These are phyloP conservation scores for Phytophthora sansomeana DNA, from an alignment of 352 stramenopile species.

Conservation along the genomic window DNA sequence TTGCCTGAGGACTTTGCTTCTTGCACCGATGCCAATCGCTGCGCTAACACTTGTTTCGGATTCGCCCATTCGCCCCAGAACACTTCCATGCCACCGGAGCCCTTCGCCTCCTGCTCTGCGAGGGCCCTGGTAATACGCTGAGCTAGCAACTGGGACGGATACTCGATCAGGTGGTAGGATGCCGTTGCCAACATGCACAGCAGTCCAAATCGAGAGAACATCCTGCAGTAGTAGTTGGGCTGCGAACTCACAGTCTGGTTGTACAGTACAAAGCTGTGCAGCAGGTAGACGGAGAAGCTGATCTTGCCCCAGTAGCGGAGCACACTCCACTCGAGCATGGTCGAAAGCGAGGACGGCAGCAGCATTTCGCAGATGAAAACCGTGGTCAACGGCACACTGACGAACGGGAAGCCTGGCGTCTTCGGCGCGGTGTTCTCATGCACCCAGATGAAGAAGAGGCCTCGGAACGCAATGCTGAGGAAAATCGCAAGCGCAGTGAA, in stretches of 20 bases:
- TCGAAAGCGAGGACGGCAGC: conserved; percentile 40
- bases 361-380: conserved; percentile 54
- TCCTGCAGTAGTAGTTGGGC: conserved; percentile 42
- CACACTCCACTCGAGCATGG: conserved; percentile 51
- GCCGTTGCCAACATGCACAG: conserved; percentile 38
- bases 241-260: conserved; percentile 32
- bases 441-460: conserved; percentile 54
- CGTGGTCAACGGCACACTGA: conserved; percentile 35
- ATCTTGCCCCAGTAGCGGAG: conserved; percentile 50
- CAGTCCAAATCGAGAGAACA: conserved; percentile 43
- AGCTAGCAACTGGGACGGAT: conserved; percentile 58
- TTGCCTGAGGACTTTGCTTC: conserved; percentile 33
- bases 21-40: conserved; percentile 20
- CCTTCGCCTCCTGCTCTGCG: conserved; percentile 33
- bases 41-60: conserved; percentile 30
- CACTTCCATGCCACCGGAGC: conserved; percentile 24
- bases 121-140: conserved; percentile 47
- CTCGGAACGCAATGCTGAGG: conserved; percentile 45
- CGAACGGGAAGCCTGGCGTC: conserved; percentile 39
- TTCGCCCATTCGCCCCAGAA: conserved; percentile 37
- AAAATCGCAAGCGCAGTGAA: conserved; percentile 29
- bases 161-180: conserved; percentile 58
- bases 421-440: conserved; percentile 35
- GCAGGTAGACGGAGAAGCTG: conserved; percentile 60
- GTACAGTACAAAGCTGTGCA: conserved; percentile 53